A percentile compares a stretch with the other conserved stretches of the same genome.
Evolutionary conservation across 164 flowering plant species (phyloP).

Genomic region (Kingdonia uniflora): DNA sequence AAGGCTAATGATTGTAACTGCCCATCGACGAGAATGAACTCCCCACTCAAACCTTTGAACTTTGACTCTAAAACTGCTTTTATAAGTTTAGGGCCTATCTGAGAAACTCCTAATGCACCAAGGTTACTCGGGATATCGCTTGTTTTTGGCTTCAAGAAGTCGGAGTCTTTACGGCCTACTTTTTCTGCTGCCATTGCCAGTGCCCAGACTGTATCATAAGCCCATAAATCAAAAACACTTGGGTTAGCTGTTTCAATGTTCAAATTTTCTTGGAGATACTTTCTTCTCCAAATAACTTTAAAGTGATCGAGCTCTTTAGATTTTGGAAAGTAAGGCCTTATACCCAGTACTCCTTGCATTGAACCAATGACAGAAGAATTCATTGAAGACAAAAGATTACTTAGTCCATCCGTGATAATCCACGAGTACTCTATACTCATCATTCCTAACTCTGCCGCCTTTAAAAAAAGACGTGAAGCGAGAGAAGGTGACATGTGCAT

Average conservation of each 20-base stretch:
- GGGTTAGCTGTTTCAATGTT: slow-evolving; percentile 17
- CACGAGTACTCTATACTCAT: slow-evolving; percentile 25
- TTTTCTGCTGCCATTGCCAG: slow-evolving; percentile 12
- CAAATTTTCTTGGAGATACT: slow-evolving; percentile 5
- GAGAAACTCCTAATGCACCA: no score
- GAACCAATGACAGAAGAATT: slow-evolving; percentile 12
- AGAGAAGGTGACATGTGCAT: slow-evolving; percentile 18
- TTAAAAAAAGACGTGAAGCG: slow-evolving; percentile 13
- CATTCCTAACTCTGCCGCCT: slow-evolving; percentile 22
- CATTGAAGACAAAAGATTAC: slow-evolving; percentile 15
- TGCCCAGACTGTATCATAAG: slow-evolving; percentile 22
- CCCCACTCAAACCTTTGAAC: slow-evolving; percentile 14
- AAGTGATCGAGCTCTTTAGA: slow-evolving; percentile 5
- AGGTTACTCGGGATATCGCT: background rate
- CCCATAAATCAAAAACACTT: slow-evolving; percentile 19
- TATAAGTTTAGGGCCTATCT: background rate
- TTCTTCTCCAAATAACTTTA: slow-evolving; percentile 4
- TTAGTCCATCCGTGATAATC: slow-evolving; percentile 20
- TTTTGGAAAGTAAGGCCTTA: slow-evolving; percentile 14
- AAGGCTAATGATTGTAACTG: slow-evolving; percentile 6
- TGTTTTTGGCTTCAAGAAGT: background rate
- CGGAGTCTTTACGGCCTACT: background rate
- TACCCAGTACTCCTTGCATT: slow-evolving; percentile 29
- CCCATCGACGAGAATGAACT: slow-evolving; percentile 11
- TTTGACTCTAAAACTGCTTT: background rate